These are phyloP conservation scores for Ascochyta rabiei DNA, from an alignment of 2,329 filamentous ascomycete species.

Conservation along the genomic window DNA sequence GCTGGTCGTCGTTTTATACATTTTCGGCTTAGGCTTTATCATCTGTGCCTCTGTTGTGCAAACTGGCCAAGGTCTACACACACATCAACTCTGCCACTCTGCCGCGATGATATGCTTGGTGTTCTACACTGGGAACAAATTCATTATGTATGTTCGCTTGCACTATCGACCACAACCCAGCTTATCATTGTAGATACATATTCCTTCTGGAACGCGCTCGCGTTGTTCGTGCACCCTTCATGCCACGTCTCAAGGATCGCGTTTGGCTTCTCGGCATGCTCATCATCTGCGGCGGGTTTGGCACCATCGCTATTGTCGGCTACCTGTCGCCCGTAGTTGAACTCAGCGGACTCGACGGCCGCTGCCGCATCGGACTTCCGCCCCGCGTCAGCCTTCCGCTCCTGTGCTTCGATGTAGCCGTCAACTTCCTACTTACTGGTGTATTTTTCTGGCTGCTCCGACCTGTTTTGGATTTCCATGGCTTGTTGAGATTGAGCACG, in stretches of 20 bases:
- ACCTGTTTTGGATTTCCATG: slow-evolving; percentile 28
- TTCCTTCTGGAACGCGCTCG: slow-evolving; percentile 50
- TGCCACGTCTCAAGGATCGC: slow-evolving; percentile 36
- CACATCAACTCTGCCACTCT: slow-evolving; percentile 34
- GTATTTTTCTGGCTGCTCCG: slow-evolving; percentile 45
- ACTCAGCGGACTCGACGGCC: slow-evolving; percentile 34
- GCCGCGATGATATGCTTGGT: slow-evolving; percentile 47
- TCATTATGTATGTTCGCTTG: slow-evolving; percentile 26
- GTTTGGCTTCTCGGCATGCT: slow-evolving; percentile 41
- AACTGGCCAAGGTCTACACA: slow-evolving; percentile 32
- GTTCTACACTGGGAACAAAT: slow-evolving; percentile 47
- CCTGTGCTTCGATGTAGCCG: slow-evolving; percentile 44
- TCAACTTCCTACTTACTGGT: slow-evolving; percentile 45
- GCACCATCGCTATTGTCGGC: slow-evolving; percentile 30
- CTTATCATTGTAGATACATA: slow-evolving; percentile 34
- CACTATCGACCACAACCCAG: background rate
- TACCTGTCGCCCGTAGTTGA: slow-evolving; percentile 41
- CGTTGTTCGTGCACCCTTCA: slow-evolving; percentile 38
- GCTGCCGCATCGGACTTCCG: slow-evolving; percentile 48
- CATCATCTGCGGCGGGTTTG: slow-evolving; percentile 34
- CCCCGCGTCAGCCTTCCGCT: slow-evolving; percentile 41
- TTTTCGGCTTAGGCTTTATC: slow-evolving; percentile 24
- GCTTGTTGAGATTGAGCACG: slow-evolving; percentile 5
- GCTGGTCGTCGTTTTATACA: slow-evolving; percentile 16
- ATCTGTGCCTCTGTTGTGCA: slow-evolving; percentile 31